Conservation (phyloP, 192 early-diverging fungal genomes). For the Coemansia sp. region DNA sequence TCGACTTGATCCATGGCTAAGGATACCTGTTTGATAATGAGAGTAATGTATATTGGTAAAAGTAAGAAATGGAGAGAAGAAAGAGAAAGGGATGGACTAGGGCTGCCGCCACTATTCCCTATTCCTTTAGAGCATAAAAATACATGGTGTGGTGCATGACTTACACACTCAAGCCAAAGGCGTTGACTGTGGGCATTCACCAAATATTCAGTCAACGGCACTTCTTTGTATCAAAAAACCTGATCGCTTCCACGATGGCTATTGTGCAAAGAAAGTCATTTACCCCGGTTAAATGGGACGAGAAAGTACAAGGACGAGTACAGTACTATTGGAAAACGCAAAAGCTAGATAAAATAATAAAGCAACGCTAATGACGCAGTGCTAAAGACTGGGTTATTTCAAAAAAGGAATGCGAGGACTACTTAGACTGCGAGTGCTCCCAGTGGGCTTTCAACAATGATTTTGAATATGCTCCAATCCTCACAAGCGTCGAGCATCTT, state of each 20-base stretch:
- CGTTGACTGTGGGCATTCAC: not conserved
- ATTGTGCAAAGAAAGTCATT: not conserved
- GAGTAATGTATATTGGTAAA: not conserved
- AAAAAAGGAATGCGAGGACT: not conserved
- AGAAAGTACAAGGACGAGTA: not conserved
- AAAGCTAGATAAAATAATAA: not conserved
- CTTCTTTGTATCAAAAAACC: not conserved
- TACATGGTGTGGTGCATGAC: not conserved
- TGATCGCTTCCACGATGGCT: not conserved
- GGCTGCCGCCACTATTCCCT: not conserved
- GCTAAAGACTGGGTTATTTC: not conserved
- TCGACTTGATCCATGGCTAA: not conserved
- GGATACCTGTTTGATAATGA: not conserved
- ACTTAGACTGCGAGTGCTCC: not conserved
- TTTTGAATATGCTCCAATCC: conserved; percentile 7
- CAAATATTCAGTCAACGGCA: not conserved
- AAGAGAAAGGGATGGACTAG: not conserved
- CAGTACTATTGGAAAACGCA: not conserved
- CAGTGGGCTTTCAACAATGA: not conserved
- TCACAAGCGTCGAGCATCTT: not conserved
- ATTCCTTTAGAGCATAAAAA: not conserved
- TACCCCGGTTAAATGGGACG: not conserved
- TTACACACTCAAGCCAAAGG: not conserved
- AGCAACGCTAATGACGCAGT: not conserved
- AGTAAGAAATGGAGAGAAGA: not conserved